These are phyloP conservation scores for Sambucus nigra DNA, from an alignment of 129 eudicot genomes.

Conservation along the genomic window DNA sequence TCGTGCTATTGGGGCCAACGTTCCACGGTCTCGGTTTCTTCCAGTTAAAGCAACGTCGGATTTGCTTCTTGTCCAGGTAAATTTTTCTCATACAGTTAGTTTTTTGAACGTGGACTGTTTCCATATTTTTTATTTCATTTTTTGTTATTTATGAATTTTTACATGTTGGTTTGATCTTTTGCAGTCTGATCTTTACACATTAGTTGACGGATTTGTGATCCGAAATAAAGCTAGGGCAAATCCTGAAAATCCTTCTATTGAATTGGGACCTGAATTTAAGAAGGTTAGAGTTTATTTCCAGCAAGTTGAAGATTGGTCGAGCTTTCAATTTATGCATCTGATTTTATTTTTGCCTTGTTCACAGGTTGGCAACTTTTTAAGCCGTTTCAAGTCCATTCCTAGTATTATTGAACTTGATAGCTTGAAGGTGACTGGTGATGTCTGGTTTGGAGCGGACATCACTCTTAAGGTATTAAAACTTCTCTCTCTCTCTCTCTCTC, in stretches of 20 bases:
- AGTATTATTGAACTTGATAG: conserved; percentile 85
- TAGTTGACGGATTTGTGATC: conserved; percentile 59
- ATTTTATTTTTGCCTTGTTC: not conserved
- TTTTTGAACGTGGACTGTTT: not conserved
- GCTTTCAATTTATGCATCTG: not conserved
- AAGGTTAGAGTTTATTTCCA: conserved; percentile 39
- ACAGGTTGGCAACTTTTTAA: conserved; percentile 77
- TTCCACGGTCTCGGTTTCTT: conserved; percentile 90
- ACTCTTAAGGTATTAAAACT: conserved; percentile 58
- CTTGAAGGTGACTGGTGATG: conserved; percentile 95
- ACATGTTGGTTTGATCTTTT: conserved; percentile 7
- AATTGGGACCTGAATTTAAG: conserved; percentile 93
- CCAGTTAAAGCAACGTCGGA: conserved; percentile 98
- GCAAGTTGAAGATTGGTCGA: not conserved
- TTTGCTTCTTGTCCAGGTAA: conserved; percentile 93
- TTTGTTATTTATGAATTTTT: not conserved
- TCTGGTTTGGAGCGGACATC: conserved; percentile 73
- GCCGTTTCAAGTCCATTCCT: conserved; percentile 92
- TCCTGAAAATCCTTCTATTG: conserved; percentile 81
- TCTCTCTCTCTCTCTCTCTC: not conserved
- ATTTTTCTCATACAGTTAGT: conserved; percentile 11
- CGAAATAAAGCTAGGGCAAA: conserved; percentile 72
- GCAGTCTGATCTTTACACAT: conserved; percentile 94
- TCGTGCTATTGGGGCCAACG: conserved; percentile 78
- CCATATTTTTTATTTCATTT: not conserved